Conservation (phyloP, 352 stramenopile genomes). For the Plasmopara muralis region DNA sequence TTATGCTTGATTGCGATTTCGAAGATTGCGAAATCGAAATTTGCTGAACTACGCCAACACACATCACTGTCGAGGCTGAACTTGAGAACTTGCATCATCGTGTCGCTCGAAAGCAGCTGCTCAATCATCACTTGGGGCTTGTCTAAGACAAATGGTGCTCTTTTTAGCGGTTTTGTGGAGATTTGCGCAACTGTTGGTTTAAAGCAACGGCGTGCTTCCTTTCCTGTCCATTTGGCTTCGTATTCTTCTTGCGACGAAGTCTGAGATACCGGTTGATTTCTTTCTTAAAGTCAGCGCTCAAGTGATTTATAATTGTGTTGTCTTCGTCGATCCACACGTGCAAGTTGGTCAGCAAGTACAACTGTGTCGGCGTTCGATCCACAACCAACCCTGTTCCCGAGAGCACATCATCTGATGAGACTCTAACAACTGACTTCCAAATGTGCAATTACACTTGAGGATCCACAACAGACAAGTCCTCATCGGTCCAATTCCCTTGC, state of each 20-base stretch:
- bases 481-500: background rate
- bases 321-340: background rate
- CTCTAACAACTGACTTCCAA: slow-evolving; percentile 1
- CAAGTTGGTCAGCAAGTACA: slow-evolving; percentile 5
- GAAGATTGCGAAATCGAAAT: slow-evolving; percentile 1
- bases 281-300: slow-evolving; percentile 1
- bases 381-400: slow-evolving; percentile 1
- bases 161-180: background rate
- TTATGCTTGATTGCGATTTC: background rate
- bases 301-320: background rate
- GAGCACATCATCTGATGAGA: background rate
- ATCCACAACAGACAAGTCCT: background rate
- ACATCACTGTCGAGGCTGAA: background rate
- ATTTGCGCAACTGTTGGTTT: background rate
- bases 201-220: background rate
- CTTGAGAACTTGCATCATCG: background rate
- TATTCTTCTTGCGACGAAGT: background rate
- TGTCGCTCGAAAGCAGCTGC: background rate
- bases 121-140: background rate
- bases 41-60: slow-evolving; percentile 1
- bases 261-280: background rate
- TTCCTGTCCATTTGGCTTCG: background rate
- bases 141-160: background rate
- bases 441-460: background rate
- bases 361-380: background rate